A percentile compares a stretch with the other conserved stretches of the same genome.
These are phyloP conservation scores for Endotrypanum monterogeii DNA, from an alignment of 208 protist species.

Conservation along the genomic window DNA sequence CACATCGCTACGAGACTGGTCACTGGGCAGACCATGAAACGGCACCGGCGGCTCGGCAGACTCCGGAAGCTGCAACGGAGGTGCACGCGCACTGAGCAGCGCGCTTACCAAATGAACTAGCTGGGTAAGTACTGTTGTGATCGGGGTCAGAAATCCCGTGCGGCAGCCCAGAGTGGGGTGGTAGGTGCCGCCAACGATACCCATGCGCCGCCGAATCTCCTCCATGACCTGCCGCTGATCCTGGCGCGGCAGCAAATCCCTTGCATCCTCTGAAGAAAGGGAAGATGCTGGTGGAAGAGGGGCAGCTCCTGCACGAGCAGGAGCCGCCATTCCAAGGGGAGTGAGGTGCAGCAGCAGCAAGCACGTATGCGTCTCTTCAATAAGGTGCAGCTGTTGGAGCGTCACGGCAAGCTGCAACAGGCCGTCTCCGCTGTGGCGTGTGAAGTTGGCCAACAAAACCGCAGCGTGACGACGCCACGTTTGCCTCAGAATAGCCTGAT, in stretches of 20 bases:
- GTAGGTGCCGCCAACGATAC: slow-evolving; percentile 66
- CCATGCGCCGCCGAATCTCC: slow-evolving; percentile 53
- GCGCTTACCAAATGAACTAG: slow-evolving; percentile 51
- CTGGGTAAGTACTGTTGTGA: slow-evolving; percentile 65
- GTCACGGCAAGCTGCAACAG: slow-evolving; percentile 52
- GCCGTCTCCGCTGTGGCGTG: slow-evolving; percentile 49
- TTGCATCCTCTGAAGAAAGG: slow-evolving; percentile 15
- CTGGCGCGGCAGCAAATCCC: slow-evolving; percentile 33
- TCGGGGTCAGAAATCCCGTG: slow-evolving; percentile 61
- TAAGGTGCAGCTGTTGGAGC: slow-evolving; percentile 41
- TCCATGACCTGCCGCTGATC: slow-evolving; percentile 51
- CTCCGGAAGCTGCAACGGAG: slow-evolving; percentile 13
- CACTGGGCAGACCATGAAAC: slow-evolving; percentile 52
- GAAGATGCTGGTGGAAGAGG: slow-evolving; percentile 17
- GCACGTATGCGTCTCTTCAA: slow-evolving; percentile 73
- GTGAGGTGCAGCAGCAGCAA: slow-evolving; percentile 64
- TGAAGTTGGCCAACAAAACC: slow-evolving; percentile 71
- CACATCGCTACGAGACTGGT: slow-evolving; percentile 33
- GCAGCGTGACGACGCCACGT: slow-evolving; percentile 64
- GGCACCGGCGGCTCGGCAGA: slow-evolving; percentile 16
- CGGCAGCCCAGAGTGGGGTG: slow-evolving; percentile 50
- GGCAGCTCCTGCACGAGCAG: slow-evolving; percentile 23
- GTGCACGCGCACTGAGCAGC: slow-evolving; percentile 34
- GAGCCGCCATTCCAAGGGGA: slow-evolving; percentile 30
- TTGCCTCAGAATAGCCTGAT: slow-evolving; percentile 22